These are phyloP conservation scores for Trapa bicornis DNA, from an alignment of 345 rosid species.

Conservation along the genomic window DNA sequence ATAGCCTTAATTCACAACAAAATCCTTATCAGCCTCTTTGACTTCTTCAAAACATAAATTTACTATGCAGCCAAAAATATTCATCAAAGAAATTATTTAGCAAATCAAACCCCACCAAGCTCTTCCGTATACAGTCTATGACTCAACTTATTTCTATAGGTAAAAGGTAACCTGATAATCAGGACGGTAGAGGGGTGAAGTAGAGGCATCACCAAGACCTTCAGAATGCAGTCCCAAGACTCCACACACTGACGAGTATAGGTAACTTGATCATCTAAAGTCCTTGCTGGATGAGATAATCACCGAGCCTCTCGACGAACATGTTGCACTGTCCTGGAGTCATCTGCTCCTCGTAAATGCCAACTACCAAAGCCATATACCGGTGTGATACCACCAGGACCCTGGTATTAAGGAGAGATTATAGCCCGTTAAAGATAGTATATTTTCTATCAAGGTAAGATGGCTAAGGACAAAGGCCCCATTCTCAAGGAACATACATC, in stretches of 20 bases:
- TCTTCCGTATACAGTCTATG: no score
- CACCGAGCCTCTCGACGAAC: conserved; percentile 67
- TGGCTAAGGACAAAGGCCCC: neutral
- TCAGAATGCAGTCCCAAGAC: neutral
- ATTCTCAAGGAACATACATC: neutral
- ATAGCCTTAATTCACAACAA: no score
- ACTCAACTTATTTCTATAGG: no score
- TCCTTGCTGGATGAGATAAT: conserved; percentile 53
- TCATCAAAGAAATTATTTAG: neutral
- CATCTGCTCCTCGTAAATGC: conserved; percentile 63
- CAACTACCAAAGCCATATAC: conserved; percentile 35
- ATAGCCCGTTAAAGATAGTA: neutral
- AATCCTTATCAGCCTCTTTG: no score
- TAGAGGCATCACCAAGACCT: neutral
- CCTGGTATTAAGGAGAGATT: conserved; percentile 18
- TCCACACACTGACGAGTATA: neutral
- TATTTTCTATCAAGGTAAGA: neutral
- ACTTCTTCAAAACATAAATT: neutral
- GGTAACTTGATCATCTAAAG: conserved; percentile 10
- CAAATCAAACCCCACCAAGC: neutral
- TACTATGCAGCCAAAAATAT: neutral
- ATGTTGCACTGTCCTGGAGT: conserved; percentile 74
- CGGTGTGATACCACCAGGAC: conserved; percentile 64
- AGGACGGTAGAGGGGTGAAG: neutral
- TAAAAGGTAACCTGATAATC: no score